Evolutionary conservation across 257 asterid species (phyloP).

Genomic region (Solanum peruvianum): DNA sequence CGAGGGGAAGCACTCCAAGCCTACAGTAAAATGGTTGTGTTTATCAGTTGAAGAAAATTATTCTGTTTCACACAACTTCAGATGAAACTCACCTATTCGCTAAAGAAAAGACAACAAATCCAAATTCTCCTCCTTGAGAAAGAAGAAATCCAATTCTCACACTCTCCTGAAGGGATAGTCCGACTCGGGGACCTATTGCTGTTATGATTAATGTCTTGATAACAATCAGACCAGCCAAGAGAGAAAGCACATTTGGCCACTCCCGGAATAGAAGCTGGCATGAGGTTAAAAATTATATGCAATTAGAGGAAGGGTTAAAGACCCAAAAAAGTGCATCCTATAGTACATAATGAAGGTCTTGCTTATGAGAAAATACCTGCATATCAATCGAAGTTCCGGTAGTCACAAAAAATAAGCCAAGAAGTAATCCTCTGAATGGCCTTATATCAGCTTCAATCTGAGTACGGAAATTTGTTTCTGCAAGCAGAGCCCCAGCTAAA

Average conservation of each 20-base stretch:
- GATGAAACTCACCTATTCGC: conserved; percentile 65
- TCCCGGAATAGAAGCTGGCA: conserved; percentile 95
- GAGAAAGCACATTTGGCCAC: conserved; percentile 95
- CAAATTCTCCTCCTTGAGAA: conserved; percentile 99
- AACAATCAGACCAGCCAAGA: conserved; percentile 84
- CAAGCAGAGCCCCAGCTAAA: conserved; percentile 90
- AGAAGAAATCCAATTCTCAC: conserved; percentile 91
- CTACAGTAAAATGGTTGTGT: conserved; percentile 19
- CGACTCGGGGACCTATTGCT: conserved; percentile 93
- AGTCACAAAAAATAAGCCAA: conserved; percentile 94
- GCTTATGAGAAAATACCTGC: conserved; percentile 42
- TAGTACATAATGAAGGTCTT: background rate
- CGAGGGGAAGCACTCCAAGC: conserved; percentile 99
- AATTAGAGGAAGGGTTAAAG: background rate
- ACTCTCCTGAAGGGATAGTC: conserved; percentile 82
- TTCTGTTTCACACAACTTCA: conserved; percentile 1
- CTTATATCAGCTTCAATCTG: conserved; percentile 99
- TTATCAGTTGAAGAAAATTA: background rate
- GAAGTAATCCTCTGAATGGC: conserved; percentile 96
- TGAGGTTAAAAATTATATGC: background rate
- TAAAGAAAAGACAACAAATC: conserved; percentile 85
- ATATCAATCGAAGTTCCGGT: conserved; percentile 94
- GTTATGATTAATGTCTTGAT: conserved; percentile 87
- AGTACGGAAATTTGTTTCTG: conserved; percentile 95
- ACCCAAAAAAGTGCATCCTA: background rate